Evolutionary conservation across 805 yeast species (phyloP).

Genomic region (Teunomyces panamensis): DNA sequence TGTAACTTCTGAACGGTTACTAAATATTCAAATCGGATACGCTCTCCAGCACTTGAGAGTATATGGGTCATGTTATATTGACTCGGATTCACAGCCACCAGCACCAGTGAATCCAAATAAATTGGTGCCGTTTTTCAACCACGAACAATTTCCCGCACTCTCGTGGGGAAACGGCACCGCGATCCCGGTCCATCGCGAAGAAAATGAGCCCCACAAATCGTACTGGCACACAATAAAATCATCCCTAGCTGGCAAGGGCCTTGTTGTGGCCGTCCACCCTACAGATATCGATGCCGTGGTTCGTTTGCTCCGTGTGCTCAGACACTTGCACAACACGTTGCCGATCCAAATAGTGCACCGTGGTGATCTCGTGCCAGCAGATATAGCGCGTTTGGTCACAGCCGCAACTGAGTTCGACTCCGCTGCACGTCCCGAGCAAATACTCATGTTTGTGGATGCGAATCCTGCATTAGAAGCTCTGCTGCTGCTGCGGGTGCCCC

Average conservation of each 20-base stretch:
- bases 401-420: neutral
- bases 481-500: neutral
- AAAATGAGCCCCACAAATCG: neutral
- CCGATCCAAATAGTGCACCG: conserved; percentile 12
- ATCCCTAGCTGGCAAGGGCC: conserved; percentile 7
- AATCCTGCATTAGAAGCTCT: neutral
- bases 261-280: conserved; percentile 7
- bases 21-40: neutral
- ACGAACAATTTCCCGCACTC: conserved; percentile 1
- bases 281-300: neutral
- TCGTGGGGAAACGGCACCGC: neutral
- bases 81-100: neutral
- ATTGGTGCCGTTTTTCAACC: conserved; percentile 1
- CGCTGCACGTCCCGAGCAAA: neutral
- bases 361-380: neutral
- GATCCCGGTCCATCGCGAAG: neutral
- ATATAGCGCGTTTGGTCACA: conserved; percentile 5
- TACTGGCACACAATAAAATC: neutral
- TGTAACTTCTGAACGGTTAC: neutral
- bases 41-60: neutral
- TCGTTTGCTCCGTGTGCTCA: conserved; percentile 7
- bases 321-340: conserved; percentile 6
- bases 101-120: neutral
- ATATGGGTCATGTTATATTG: neutral
- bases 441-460: neutral